These are phyloP conservation scores for Penicillium corylophilum DNA, from an alignment of 2,329 filamentous ascomycete genomes.

Conservation along the genomic window DNA sequence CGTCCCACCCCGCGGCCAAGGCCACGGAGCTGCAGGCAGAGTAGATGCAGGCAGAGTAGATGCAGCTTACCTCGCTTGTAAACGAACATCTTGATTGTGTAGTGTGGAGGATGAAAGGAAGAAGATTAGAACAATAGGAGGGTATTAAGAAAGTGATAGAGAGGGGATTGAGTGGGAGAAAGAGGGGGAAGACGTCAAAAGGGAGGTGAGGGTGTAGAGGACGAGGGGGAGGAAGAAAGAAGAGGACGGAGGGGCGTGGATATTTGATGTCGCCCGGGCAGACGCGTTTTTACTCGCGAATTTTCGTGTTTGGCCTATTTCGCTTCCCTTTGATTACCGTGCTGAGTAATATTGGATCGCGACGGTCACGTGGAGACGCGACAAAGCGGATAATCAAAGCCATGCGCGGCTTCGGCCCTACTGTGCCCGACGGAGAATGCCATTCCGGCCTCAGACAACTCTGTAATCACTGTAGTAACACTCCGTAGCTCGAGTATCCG, in stretches of 20 bases:
- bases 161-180: slow-evolving; percentile 11
- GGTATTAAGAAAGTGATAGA: slow-evolving; percentile 25
- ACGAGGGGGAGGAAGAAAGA: slow-evolving; percentile 10
- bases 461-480: not conserved
- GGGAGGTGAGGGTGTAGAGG: slow-evolving; percentile 1
- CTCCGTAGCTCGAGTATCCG: not conserved
- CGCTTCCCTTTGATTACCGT: slow-evolving; percentile 21
- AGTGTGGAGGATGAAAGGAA: slow-evolving; percentile 10
- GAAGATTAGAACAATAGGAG: slow-evolving; percentile 16
- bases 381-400: not conserved
- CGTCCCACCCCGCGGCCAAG: slow-evolving; percentile 2
- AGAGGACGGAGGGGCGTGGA: slow-evolving; percentile 22
- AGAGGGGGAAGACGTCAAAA: slow-evolving; percentile 24
- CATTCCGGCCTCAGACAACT: slow-evolving; percentile 23
- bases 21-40: not conserved
- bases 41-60: slow-evolving; percentile 7
- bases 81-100: slow-evolving; percentile 55
- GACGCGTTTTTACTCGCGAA: slow-evolving; percentile 36
- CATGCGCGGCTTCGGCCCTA: slow-evolving; percentile 7
- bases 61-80: slow-evolving; percentile 59
- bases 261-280: slow-evolving; percentile 35
- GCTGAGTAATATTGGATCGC: slow-evolving; percentile 18
- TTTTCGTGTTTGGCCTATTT: slow-evolving; percentile 36
- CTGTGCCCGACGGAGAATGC: slow-evolving; percentile 7
- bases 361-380: slow-evolving; percentile 25